These are phyloP conservation scores for Tuber magnatum DNA, from an alignment of 495 filamentous ascomycete species.

Conservation along the genomic window DNA sequence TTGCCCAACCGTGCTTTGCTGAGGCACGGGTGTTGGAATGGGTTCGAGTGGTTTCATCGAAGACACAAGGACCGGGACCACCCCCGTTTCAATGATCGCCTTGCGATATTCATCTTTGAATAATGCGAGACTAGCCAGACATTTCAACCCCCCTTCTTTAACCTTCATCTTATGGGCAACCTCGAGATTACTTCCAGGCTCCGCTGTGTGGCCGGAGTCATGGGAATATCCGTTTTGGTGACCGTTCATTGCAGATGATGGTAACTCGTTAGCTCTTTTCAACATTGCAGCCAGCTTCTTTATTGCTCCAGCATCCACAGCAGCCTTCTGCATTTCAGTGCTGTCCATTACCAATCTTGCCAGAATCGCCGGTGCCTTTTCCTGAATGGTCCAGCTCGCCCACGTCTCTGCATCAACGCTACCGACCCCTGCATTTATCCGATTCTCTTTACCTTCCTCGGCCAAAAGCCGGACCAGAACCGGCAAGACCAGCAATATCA, in stretches of 20 bases:
- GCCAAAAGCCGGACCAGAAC: constrained; percentile 63
- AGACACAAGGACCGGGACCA: constrained; percentile 73
- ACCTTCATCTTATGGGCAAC: constrained; percentile 64
- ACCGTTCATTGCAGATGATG: constrained; percentile 24
- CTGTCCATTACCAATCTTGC: constrained; percentile 72
- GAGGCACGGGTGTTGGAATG: constrained; percentile 19
- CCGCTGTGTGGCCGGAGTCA: constrained; percentile 28
- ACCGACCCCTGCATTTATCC: constrained; percentile 44
- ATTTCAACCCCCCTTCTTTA: constrained; percentile 68
- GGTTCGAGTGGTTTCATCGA: constrained; percentile 57
- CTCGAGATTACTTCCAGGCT: constrained; percentile 24
- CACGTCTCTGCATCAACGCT: constrained; percentile 38
- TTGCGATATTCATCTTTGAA: constrained; percentile 82
- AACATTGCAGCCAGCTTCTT: constrained; percentile 66
- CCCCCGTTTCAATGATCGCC: constrained; percentile 68
- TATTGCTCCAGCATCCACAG: constrained; percentile 68
- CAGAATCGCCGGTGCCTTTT: constrained; percentile 65
- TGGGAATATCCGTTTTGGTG: constrained; percentile 25
- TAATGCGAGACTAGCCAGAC: constrained; percentile 67
- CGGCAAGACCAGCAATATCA: constrained; percentile 64
- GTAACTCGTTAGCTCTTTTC: constrained; percentile 54
- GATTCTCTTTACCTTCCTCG: constrained; percentile 49
- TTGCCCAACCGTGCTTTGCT: constrained; percentile 27
- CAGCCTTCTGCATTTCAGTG: constrained; percentile 67
- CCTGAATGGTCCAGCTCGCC: constrained; percentile 50